A percentile compares a stretch with the other conserved stretches of the same genome.
These are phyloP conservation scores for Albizia julibrissin DNA, from an alignment of 306 rosid species.

Conservation along the genomic window DNA sequence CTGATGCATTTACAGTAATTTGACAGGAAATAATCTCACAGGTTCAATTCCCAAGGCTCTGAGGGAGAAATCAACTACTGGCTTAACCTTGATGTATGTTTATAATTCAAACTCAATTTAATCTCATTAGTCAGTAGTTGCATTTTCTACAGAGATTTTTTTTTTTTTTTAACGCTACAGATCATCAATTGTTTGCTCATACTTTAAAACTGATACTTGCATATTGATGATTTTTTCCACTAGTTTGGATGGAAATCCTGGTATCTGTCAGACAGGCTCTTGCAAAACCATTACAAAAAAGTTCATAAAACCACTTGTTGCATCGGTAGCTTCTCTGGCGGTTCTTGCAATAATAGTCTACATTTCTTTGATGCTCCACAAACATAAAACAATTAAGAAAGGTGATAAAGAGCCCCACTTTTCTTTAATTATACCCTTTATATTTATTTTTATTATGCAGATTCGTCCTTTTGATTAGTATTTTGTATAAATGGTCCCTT, in stretches of 20 bases:
- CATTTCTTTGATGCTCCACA: constrained; percentile 18
- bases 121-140: background rate
- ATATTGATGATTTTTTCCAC: background rate
- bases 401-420: background rate
- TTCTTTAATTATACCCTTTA: background rate
- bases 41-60: constrained; percentile 8
- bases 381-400: background rate
- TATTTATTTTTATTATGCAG: background rate
- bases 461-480: background rate
- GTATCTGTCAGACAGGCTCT: background rate
- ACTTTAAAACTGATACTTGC: background rate
- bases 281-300: background rate
- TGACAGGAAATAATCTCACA: constrained; percentile 7
- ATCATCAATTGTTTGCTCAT: background rate
- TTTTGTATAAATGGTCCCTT: too few relatives aligned
- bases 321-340: background rate
- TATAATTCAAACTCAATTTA: background rate
- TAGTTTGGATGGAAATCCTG: constrained; percentile 17
- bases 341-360: background rate
- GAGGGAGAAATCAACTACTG: background rate
- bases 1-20: background rate
- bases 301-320: constrained; percentile 12
- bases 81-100: constrained; percentile 22
- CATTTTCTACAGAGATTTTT: background rate
- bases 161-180: background rate